A percentile compares a stretch with the other conserved stretches of the same genome.
Evolutionary conservation across 1,284 basidiomycete species (phyloP).

Genomic region (Malassezia japonica): DNA sequence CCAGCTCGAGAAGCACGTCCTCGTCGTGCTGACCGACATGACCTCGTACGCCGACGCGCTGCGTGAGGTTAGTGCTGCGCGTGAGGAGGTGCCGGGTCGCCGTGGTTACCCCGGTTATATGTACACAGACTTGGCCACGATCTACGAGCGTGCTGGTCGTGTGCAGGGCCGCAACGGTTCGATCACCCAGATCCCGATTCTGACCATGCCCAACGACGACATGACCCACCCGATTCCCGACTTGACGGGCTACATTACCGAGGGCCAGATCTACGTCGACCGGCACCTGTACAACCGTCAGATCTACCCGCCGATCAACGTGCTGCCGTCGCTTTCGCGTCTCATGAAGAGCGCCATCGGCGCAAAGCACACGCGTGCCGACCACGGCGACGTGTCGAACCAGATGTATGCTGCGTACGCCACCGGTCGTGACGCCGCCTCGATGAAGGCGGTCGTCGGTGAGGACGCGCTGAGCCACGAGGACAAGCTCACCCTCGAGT

Average conservation of each 20-base stretch:
- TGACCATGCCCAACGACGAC: constrained; percentile 99
- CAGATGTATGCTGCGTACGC: constrained; percentile 48
- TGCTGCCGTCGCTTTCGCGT: constrained; percentile 92
- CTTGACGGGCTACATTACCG: constrained; percentile 93
- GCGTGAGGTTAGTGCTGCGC: constrained; percentile 86
- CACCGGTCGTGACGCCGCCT: constrained; percentile 79
- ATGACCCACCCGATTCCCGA: constrained; percentile 99
- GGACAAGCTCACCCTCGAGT: constrained; percentile 53
- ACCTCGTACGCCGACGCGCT: constrained; percentile 93
- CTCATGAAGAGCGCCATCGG: constrained; percentile 99
- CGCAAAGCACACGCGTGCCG: constrained; percentile 90
- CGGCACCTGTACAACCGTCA: constrained; percentile 78
- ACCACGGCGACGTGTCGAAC: constrained; percentile 89
- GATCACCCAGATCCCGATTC: constrained; percentile 98
- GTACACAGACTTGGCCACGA: constrained; percentile 61
- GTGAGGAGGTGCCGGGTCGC: constrained; percentile 98
- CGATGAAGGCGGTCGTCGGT: constrained; percentile 99
- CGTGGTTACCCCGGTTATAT: constrained; percentile 98
- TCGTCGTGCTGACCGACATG: constrained; percentile 99
- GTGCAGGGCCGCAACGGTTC: constrained; percentile 96
- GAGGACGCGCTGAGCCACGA: constrained; percentile 90
- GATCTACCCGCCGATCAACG: constrained; percentile 99
- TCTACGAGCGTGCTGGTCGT: constrained; percentile 98
- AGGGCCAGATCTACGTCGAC: constrained; percentile 98
- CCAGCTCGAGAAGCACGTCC: constrained; percentile 97